Percentiles rank a stretch among this genome's conserved stretches.
Conservation (phyloP, 306 rosid species). For the Malus sieversii region DNA sequence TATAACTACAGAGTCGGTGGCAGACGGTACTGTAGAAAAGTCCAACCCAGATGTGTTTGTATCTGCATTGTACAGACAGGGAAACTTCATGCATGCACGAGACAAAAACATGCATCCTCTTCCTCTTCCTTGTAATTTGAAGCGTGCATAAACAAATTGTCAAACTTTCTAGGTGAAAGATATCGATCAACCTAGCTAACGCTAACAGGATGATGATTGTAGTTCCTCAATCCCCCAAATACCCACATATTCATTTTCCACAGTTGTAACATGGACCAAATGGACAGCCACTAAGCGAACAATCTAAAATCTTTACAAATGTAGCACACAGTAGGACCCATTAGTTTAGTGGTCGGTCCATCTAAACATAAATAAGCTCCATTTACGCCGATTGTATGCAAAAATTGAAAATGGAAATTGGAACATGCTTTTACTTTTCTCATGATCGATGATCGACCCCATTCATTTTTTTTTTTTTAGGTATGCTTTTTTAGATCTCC, state of each 20-base stretch:
- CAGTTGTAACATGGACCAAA: neutral
- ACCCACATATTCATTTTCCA: neutral
- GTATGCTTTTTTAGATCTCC: neutral
- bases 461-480: neutral
- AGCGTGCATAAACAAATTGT: neutral
- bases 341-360: neutral
- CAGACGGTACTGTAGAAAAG: neutral
- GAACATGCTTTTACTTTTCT: neutral
- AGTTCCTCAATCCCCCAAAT: neutral
- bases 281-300: neutral
- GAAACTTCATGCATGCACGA: neutral
- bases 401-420: neutral
- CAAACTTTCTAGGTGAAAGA: slow-evolving; percentile 6
- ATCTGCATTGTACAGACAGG: neutral
- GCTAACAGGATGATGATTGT: neutral
- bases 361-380: neutral
- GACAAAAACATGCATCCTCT: neutral
- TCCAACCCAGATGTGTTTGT: neutral
- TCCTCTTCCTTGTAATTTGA: neutral
- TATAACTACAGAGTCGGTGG: neutral
- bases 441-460: neutral
- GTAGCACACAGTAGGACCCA: neutral
- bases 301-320: neutral
- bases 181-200: slow-evolving; percentile 6
- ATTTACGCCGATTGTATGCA: neutral